Conservation (phyloP, 2,329 filamentous ascomycete genomes). For the Nothopassalora personata region DNA sequence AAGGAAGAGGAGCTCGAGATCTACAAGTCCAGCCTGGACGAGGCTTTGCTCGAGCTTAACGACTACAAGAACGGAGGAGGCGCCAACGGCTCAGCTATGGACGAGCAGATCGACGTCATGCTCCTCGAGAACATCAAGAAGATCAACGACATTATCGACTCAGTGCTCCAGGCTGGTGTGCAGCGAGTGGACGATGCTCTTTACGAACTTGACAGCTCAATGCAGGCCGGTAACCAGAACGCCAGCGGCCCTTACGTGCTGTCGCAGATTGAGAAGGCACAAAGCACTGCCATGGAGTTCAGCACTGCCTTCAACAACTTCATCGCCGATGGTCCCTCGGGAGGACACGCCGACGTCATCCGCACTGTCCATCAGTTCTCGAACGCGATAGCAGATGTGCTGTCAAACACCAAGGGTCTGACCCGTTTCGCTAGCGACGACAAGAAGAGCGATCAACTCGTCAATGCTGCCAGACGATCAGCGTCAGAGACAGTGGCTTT, state of each 20-base stretch:
- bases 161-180: slow-evolving; percentile 86
- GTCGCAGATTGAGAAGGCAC: slow-evolving; percentile 95
- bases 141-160: slow-evolving; percentile 97
- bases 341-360: slow-evolving; percentile 84
- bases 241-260: slow-evolving; percentile 91
- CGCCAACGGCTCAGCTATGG: slow-evolving; percentile 72
- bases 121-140: slow-evolving; percentile 82
- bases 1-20: slow-evolving; percentile 98
- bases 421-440: slow-evolving; percentile 90
- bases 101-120: slow-evolving; percentile 85
- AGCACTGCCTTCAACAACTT: slow-evolving; percentile 98
- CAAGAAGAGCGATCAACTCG: slow-evolving; percentile 82
- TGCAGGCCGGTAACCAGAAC: slow-evolving; percentile 98
- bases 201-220: slow-evolving; percentile 93
- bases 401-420: slow-evolving; percentile 94
- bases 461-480: slow-evolving; percentile 75
- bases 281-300: slow-evolving; percentile 90
- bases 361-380: slow-evolving; percentile 87
- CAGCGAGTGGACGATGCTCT: slow-evolving; percentile 92
- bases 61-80: slow-evolving; percentile 62
- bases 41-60: slow-evolving; percentile 86
- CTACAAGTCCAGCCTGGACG: slow-evolving; percentile 96
- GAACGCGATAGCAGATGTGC: slow-evolving; percentile 84
- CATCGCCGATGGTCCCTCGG: slow-evolving; percentile 91
- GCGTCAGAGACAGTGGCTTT: slow-evolving; percentile 86